phyloP scores from a whole-genome alignment of 2,329 filamentous ascomycete genomes.

The Cryphonectria nitschkei region DNA sequence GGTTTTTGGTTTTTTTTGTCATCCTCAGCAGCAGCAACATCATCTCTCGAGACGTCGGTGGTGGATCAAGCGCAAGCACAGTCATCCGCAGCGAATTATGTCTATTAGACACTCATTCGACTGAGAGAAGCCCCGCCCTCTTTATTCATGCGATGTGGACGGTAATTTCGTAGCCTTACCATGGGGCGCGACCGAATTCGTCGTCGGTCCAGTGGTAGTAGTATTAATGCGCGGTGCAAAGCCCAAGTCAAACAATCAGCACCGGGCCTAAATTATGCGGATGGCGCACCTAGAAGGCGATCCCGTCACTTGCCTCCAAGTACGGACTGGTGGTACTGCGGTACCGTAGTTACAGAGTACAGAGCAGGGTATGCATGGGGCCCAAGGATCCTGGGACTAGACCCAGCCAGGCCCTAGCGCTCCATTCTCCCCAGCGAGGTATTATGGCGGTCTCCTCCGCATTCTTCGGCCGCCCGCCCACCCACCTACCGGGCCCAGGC shows the following conservation, averaged over 20 bases:
- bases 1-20: no score
- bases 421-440: neutral
- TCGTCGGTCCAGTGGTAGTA: neutral
- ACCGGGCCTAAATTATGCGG: neutral
- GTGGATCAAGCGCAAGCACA: neutral
- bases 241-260: neutral
- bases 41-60: neutral
- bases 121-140: neutral
- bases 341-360: neutral
- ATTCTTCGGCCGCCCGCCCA: conserved; percentile 6
- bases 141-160: neutral
- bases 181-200: neutral
- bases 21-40: neutral
- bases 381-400: neutral
- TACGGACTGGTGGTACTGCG: neutral
- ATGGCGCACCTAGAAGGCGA: conserved; percentile 9
- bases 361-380: neutral
- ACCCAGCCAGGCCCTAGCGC: conserved; percentile 4
- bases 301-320: neutral
- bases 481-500: conserved; percentile 5
- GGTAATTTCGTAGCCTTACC: conserved; percentile 10
- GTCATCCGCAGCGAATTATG: neutral
- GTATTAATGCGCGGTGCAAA: neutral
- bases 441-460: conserved; percentile 7
- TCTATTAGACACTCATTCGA: neutral